Base-by-base conservation (phyloP, 306 rosid species). In the Sicyos baderoa region DNA sequence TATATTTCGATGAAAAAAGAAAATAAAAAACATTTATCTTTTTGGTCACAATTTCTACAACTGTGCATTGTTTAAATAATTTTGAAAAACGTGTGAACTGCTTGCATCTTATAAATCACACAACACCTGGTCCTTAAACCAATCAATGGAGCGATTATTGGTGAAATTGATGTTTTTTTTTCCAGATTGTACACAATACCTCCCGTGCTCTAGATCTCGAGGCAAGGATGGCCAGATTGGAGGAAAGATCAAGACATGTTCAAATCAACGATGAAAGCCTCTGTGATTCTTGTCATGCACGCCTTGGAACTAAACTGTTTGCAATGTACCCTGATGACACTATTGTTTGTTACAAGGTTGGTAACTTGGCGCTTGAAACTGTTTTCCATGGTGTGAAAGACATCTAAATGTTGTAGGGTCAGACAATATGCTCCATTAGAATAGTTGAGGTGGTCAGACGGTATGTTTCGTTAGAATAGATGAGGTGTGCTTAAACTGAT, bases 321-420 rank as follows among this genome's bases (percentile, higher is more conserved):
- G 98, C 98, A 7, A 93, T 93, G 98, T 93, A 93, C 81, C 98
- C 98, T 27, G 98, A 93, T 76, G 98, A 93, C 75, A 78, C 91
- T 17, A 77, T 93, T 42, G 86, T 93, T 62, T 93, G 98, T 78
- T 93, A 93, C 89, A 93, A 93, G 97, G 98, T 93, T 78, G 51
- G 87, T 79, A 64, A 70, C 49, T 12, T 27, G 70, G 63, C 32
- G 49, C 14, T 60, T 35, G 25, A 58, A 58, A 23, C 9, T 3
- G 47, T 59, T 59, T 59, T 25, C 19, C 64, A 2, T 14, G 4
- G 47, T 1, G 32, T 16, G 67, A 29, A 16, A n/a, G 18, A 37
- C 44, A 37, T 37, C 1, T 9, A 37, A 6, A 37, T 37, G 44
- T 0, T 37, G 8, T 40, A 40, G 45, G 11, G 12, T 40, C 45